These are phyloP conservation scores for Trifolium repens DNA, from an alignment of 306 rosid genomes.

Conservation along the genomic window DNA sequence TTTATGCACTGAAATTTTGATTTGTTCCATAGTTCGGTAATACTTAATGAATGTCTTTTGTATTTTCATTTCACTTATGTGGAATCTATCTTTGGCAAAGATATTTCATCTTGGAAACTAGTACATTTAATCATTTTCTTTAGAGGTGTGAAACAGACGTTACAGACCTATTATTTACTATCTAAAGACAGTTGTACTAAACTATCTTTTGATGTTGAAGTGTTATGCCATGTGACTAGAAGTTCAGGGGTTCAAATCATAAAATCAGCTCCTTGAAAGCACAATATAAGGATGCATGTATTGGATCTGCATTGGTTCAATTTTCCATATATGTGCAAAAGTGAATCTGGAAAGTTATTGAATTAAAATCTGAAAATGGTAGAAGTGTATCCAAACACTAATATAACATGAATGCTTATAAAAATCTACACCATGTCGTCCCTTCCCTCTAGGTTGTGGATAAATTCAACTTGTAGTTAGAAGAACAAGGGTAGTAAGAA, in stretches of 20 bases:
- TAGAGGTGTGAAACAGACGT: neutral
- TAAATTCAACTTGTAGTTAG: neutral
- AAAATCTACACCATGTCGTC: neutral
- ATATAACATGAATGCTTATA: neutral
- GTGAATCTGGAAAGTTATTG: neutral
- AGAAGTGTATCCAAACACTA: neutral
- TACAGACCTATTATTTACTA: neutral
- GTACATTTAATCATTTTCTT: neutral
- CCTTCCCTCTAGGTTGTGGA: neutral
- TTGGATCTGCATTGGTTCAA: neutral
- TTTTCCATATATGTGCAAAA: neutral
- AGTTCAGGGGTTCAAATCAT: neutral
- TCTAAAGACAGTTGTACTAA: neutral
- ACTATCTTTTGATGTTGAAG: neutral
- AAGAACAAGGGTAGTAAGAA: neutral
- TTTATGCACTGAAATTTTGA: conserved; percentile 12
- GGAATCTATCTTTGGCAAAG: conserved; percentile 26
- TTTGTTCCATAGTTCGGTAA: conserved; percentile 34
- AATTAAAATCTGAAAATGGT: neutral
- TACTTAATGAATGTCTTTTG: conserved; percentile 8
- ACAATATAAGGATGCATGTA: neutral
- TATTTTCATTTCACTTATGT: conserved; percentile 31
- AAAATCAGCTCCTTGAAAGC: neutral
- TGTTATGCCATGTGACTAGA: neutral
- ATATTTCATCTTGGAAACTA: neutral